Evolutionary conservation across 495 filamentous ascomycete species (phyloP).

Genomic region (Penicillium bialowiezense): DNA sequence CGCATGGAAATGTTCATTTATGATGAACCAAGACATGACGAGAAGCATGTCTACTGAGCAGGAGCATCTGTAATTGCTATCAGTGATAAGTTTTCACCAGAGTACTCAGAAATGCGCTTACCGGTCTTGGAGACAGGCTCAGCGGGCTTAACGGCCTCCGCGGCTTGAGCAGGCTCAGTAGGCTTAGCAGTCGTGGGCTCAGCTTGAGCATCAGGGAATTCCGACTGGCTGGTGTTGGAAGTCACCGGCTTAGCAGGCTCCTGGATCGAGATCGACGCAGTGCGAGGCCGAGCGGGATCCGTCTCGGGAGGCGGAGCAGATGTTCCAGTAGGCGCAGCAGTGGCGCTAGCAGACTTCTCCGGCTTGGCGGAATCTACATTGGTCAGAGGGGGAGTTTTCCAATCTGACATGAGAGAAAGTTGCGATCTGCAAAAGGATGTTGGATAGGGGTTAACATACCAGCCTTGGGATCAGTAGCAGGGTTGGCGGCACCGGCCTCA

Average conservation of each 20-base stretch:
- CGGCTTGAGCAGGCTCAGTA: not conserved
- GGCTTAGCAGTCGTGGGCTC: not conserved
- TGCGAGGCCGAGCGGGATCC: too few relatives aligned
- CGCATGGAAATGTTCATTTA: not conserved
- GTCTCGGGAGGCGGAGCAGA: not conserved
- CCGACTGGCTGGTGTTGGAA: not conserved
- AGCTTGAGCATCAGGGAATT: not conserved
- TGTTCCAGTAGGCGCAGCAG: too few relatives aligned
- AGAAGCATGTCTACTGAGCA: not conserved
- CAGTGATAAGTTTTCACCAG: not conserved
- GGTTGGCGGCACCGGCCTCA: not conserved
- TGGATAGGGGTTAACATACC: too few relatives aligned
- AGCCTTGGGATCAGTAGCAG: not conserved
- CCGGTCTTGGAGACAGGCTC: slow-evolving; percentile 16
- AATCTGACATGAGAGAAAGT: too few relatives aligned
- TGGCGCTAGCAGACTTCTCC: too few relatives aligned
- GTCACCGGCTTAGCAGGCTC: not conserved
- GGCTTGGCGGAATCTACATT: too few relatives aligned
- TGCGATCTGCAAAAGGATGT: too few relatives aligned
- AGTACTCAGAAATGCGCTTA: slow-evolving; percentile 1
- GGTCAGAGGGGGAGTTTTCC: too few relatives aligned
- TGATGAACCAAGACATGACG: not conserved
- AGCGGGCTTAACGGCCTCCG: slow-evolving; percentile 5
- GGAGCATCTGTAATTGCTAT: not conserved
- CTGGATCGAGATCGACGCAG: too few relatives aligned